A percentile compares a stretch with the other conserved stretches of the same genome.
Evolutionary conservation across 169 alveolate species (phyloP).

Genomic region (Cryptosporidium parvum): DNA sequence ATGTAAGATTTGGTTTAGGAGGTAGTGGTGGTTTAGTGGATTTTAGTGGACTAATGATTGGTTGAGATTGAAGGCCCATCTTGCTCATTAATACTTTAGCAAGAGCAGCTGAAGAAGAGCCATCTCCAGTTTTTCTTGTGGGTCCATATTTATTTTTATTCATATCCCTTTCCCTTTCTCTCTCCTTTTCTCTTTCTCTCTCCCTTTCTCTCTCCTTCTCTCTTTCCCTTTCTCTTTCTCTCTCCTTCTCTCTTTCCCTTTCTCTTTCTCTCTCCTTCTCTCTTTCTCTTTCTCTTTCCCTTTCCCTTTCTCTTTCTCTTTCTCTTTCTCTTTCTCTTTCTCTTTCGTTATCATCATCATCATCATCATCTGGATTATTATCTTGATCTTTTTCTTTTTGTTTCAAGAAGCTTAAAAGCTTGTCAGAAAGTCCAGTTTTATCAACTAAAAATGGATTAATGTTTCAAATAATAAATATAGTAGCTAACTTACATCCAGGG

Average conservation of each 20-base stretch:
- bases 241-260: conserved; percentile 23
- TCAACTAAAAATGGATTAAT: background rate
- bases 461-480: too few species aligned
- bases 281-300: conserved; percentile 16
- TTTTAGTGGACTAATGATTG: background rate
- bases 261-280: conserved; percentile 13
- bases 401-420: background rate
- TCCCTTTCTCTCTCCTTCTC: conserved; percentile 29
- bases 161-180: background rate
- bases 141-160: background rate
- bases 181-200: conserved; percentile 14
- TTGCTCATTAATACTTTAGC: background rate
- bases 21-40: background rate
- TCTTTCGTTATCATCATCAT: background rate
- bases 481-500: background rate
- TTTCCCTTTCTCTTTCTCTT: background rate
- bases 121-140: background rate
- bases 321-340: conserved; percentile 1
- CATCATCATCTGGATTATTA: background rate
- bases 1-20: too few species aligned
- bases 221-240: conserved; percentile 2
- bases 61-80: too few species aligned
- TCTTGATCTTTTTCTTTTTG: background rate
- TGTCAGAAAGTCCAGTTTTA: background rate
- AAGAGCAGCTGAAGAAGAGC: background rate